These are phyloP conservation scores for Limtongozyma cylindracea DNA, from an alignment of 805 yeast species.

Conservation along the genomic window DNA sequence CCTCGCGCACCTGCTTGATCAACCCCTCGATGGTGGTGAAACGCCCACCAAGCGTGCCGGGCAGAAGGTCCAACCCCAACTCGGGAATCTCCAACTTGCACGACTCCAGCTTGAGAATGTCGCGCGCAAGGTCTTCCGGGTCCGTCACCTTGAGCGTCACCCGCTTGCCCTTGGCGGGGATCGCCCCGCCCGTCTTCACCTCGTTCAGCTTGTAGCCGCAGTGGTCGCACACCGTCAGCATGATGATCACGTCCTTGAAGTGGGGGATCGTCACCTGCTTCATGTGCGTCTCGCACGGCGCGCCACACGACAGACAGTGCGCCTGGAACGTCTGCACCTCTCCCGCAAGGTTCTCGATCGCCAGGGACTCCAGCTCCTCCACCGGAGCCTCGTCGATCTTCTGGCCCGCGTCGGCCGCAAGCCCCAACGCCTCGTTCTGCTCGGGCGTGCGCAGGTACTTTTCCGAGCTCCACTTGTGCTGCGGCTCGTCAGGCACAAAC, in stretches of 20 bases:
- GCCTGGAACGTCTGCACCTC: conserved; percentile 90
- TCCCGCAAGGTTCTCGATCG: conserved; percentile 62
- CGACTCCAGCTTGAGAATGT: conserved; percentile 82
- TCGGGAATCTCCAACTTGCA: conserved; percentile 77
- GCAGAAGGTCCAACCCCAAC: conserved; percentile 67
- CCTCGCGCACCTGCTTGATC: conserved; percentile 70
- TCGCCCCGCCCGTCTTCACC: conserved; percentile 95
- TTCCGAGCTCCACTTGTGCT: conserved; percentile 72
- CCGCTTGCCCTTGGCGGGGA: conserved; percentile 65
- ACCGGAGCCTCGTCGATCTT: conserved; percentile 19
- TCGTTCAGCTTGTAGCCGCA: conserved; percentile 96
- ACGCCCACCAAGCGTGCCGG: conserved; percentile 95
- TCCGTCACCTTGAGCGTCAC: conserved; percentile 59
- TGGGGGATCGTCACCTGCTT: conserved; percentile 92
- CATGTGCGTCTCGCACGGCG: conserved; percentile 82
- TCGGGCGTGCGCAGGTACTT: conserved; percentile 72
- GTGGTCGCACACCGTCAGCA: conserved; percentile 79
- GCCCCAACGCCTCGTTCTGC: conserved; percentile 67
- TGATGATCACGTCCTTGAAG: conserved; percentile 88
- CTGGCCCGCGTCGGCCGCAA: conserved; percentile 34
- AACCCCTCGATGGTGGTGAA: conserved; percentile 95
- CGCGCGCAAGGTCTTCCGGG: conserved; percentile 83
- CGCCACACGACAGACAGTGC: conserved; percentile 74
- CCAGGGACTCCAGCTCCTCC: conserved; percentile 13
- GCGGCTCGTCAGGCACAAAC: conserved; percentile 62